These are phyloP conservation scores for Dothistroma pini DNA, from an alignment of 2,329 filamentous ascomycete genomes.

Conservation along the genomic window DNA sequence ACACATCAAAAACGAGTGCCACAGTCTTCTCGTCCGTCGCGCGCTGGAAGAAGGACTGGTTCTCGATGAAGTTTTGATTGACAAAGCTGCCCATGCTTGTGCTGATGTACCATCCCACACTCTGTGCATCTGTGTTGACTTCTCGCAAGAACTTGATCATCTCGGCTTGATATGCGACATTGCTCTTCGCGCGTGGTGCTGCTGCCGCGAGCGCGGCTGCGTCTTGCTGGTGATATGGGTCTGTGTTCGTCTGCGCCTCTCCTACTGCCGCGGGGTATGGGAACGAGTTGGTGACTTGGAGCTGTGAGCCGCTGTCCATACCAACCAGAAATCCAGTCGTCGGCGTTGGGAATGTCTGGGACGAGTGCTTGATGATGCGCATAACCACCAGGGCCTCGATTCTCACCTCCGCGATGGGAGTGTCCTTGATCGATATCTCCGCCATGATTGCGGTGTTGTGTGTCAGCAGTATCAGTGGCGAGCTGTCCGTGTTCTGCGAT, in stretches of 20 bases:
- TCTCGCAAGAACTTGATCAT: slow-evolving; percentile 97
- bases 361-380: slow-evolving; percentile 97
- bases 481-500: not conserved
- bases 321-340: slow-evolving; percentile 90
- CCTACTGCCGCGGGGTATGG: slow-evolving; percentile 71
- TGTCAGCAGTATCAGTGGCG: not conserved
- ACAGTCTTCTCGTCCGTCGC: slow-evolving; percentile 81
- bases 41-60: slow-evolving; percentile 96
- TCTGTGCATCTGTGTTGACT: slow-evolving; percentile 98
- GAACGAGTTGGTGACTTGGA: slow-evolving; percentile 94
- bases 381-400: slow-evolving; percentile 95
- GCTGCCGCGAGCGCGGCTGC: slow-evolving; percentile 74
- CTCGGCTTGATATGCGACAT: slow-evolving; percentile 83
- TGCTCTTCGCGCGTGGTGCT: slow-evolving; percentile 88
- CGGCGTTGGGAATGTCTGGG: slow-evolving; percentile 78
- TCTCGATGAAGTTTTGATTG: slow-evolving; percentile 93
- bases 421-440: slow-evolving; percentile 37
- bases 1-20: slow-evolving; percentile 90
- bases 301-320: slow-evolving; percentile 76
- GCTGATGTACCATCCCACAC: slow-evolving; percentile 97
- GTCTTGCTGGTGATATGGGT: slow-evolving; percentile 66
- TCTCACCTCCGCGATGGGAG: slow-evolving; percentile 67
- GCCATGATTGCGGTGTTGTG: slow-evolving; percentile 25
- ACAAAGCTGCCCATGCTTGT: slow-evolving; percentile 99
- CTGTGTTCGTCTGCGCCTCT: slow-evolving; percentile 60